Evolutionary conservation across 805 yeast species (phyloP).

Genomic region (Clavispora carvajalis): DNA sequence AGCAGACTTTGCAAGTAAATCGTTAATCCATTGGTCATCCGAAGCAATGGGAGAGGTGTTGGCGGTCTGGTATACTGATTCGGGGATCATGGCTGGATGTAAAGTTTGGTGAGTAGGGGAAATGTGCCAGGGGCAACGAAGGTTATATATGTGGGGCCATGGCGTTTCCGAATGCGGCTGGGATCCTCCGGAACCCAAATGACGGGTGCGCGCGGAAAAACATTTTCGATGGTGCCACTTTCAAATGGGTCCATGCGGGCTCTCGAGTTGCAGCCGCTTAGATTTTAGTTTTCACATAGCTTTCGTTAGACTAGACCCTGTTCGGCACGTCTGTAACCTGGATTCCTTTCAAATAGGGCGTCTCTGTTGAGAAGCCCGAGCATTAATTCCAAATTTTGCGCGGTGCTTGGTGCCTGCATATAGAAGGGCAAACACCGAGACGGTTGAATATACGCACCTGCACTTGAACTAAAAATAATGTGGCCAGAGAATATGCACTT

Average conservation of each 20-base stretch:
- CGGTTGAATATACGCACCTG: background rate
- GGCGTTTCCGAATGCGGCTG: background rate
- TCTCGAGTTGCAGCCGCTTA: background rate
- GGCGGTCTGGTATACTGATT: background rate
- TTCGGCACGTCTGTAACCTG: too few relatives aligned
- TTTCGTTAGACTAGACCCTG: too few relatives aligned
- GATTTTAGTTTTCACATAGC: too few relatives aligned
- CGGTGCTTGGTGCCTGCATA: too few relatives aligned
- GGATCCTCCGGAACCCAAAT: background rate
- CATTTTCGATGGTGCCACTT: background rate
- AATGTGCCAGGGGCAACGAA: background rate
- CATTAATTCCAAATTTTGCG: too few relatives aligned
- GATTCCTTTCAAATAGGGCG: too few relatives aligned
- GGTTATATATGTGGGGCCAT: background rate
- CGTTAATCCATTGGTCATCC: conserved; percentile 19
- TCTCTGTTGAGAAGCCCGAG: too few relatives aligned
- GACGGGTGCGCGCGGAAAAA: background rate
- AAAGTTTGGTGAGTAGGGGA: conserved; percentile 3
- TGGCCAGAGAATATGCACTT: conserved; percentile 1
- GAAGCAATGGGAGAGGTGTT: background rate
- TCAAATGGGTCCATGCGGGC: background rate
- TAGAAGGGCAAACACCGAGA: background rate
- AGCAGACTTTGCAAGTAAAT: conserved; percentile 14
- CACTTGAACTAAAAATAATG: background rate
- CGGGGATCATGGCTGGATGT: conserved; percentile 2